phyloP scores from a whole-genome alignment of 176 grass and related monocot species.

The Neostapfia colusana region DNA sequence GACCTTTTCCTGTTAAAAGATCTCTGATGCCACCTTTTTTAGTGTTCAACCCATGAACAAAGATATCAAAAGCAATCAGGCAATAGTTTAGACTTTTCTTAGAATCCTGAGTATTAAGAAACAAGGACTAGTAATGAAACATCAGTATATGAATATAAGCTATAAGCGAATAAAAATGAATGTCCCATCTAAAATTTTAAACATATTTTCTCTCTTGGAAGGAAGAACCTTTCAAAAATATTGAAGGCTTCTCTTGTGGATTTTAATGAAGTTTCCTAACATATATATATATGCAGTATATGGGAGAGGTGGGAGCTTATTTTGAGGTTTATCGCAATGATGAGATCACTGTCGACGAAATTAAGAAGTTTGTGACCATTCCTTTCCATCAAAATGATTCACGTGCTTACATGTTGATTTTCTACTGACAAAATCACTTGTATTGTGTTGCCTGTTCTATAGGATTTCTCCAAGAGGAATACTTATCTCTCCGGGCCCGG shows the following conservation, averaged over 20 bases:
- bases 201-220: conserved; percentile 1
- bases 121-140: background rate
- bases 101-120: background rate
- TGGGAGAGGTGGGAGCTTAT: conserved; percentile 71
- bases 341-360: conserved; percentile 63
- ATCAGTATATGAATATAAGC: background rate
- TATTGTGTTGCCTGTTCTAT: conserved; percentile 34
- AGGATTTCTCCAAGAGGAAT: conserved; percentile 78
- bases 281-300: conserved; percentile 52
- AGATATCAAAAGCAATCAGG: background rate
- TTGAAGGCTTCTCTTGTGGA: background rate
- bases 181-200: background rate
- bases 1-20: background rate
- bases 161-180: background rate
- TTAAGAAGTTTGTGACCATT: conserved; percentile 51
- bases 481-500: conserved; percentile 78
- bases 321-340: conserved; percentile 86
- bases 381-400: background rate
- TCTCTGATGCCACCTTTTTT: background rate
- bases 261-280: conserved; percentile 1
- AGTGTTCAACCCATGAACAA: background rate
- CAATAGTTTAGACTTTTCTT: background rate
- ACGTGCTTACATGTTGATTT: background rate
- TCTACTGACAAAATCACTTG: conserved; percentile 25
- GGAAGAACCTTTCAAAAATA: background rate